These are phyloP conservation scores for Aspergillus arachidicola DNA, from an alignment of 2,329 filamentous ascomycete genomes.

Conservation along the genomic window DNA sequence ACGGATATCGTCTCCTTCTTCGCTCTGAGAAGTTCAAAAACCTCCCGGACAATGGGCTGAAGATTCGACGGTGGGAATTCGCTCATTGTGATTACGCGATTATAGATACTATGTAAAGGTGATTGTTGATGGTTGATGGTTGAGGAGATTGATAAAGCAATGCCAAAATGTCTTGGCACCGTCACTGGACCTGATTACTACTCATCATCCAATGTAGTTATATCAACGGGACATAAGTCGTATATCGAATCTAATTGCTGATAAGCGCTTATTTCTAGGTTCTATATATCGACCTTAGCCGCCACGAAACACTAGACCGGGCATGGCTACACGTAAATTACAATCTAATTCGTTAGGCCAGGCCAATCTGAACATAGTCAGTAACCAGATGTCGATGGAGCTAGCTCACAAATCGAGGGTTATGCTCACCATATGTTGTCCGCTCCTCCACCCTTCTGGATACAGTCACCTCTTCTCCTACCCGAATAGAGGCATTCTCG, in stretches of 20 bases:
- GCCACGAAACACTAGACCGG: background rate
- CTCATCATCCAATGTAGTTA: background rate
- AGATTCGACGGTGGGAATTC: slow-evolving; percentile 41
- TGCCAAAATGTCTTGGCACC: slow-evolving; percentile 1
- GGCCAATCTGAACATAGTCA: slow-evolving; percentile 16
- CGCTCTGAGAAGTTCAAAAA: slow-evolving; percentile 56
- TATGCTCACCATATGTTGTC: slow-evolving; percentile 56
- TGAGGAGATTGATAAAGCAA: background rate
- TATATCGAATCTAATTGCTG: background rate
- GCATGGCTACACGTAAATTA: background rate
- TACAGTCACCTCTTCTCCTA: slow-evolving; percentile 62
- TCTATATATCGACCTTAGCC: background rate
- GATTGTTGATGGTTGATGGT: background rate
- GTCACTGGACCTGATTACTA: background rate
- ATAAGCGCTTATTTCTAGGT: background rate
- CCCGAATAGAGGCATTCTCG: slow-evolving; percentile 45
- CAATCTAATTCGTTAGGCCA: slow-evolving; percentile 22
- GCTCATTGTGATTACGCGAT: slow-evolving; percentile 19
- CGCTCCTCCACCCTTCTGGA: slow-evolving; percentile 54
- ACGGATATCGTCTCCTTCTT: slow-evolving; percentile 61
- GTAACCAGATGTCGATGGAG: background rate
- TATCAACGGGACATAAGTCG: background rate
- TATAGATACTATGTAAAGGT: background rate
- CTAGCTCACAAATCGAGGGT: background rate
- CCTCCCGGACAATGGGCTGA: slow-evolving; percentile 49